Evolutionary conservation across 1,284 basidiomycete genomes (phyloP).

Genomic region (Pseudozyma pruni): DNA sequence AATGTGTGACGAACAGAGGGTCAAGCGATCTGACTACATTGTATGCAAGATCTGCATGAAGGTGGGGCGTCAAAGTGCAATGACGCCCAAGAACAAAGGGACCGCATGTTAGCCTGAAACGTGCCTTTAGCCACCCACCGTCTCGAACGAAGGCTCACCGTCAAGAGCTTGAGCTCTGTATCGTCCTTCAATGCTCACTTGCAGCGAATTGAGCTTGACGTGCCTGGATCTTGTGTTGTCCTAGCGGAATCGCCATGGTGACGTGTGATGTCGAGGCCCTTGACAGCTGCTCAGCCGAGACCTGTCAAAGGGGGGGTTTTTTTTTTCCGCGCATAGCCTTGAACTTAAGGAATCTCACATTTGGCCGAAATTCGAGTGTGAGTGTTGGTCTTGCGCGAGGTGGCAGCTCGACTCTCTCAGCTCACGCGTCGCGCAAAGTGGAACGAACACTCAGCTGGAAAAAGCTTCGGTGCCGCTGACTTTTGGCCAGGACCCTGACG

Average conservation of each 20-base stretch:
- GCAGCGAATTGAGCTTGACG: no score
- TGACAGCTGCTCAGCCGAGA: no score
- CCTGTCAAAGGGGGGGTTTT: no score
- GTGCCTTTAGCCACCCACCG: neutral
- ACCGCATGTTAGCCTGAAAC: neutral
- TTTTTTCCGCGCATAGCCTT: no score
- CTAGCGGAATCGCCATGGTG: no score
- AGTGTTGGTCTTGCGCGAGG: constrained; percentile 33
- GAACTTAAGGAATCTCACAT: constrained; percentile 4
- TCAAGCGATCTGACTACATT: constrained; percentile 12
- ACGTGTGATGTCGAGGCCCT: no score
- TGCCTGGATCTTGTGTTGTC: no score
- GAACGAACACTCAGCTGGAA: neutral
- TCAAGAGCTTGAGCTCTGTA: no score
- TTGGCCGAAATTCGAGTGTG: neutral
- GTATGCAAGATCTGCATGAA: constrained; percentile 13
- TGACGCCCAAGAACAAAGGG: constrained; percentile 8
- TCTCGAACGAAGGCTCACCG: neutral
- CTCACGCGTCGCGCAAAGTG: constrained; percentile 52
- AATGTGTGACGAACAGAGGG: constrained; percentile 12
- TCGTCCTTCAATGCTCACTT: no score
- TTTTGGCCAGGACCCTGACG: constrained; percentile 19
- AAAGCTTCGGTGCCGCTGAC: constrained; percentile 5
- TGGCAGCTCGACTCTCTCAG: neutral
- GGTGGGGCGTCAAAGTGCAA: constrained; percentile 6